Base-by-base conservation (phyloP, 495 filamentous ascomycete genomes). In the Penicillium bialowiezense region DNA sequence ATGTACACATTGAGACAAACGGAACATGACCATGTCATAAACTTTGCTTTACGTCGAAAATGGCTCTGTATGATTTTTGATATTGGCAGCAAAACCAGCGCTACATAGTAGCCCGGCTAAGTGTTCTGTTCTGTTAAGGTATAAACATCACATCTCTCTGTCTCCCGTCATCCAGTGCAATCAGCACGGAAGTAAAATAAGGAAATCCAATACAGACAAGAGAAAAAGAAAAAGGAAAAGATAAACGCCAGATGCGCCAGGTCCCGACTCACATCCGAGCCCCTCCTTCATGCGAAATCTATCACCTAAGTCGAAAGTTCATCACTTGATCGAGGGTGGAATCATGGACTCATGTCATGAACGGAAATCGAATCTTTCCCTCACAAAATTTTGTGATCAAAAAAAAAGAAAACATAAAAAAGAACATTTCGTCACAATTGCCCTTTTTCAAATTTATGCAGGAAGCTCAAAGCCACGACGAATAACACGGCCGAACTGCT, bases 401-500 rank as follows among this genome's bases (percentile, higher is more conserved):
- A 36, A 50, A 55, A 48, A 39, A 28, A 44, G 36, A 23, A 23
- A 39, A 45, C 18, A 49, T 19, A 39, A 38, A 34, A 48, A 53
- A 39, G 8, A 42, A 49, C 52, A 52, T 31, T n/a, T 48, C 36
- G 45, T 41, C 39, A 40, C n/a, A 51, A 52, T 3, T 3, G 23
- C 8, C 23, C 23, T 26, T 26, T 26, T 26, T 26, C 38, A 38
- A 43, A 32, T 32, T 74, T 73, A 90, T 50, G 86, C 86, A 46
- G 88, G 84, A 67, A 95, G 90, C 76, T 98, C 93, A 74, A 91
- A 97, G 15, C 88, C 86, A 53, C 93, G 76, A 59, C 86, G 80
- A 60, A 97, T 83, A 50, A 97, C 84, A 74, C 83, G 90, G 45
- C 95, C 92, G 50, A 99, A 90, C 75, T 89, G 88, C 39, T 77